Base-by-base conservation (phyloP, 495 filamentous ascomycete species). In the Sporormia fimetaria region DNA sequence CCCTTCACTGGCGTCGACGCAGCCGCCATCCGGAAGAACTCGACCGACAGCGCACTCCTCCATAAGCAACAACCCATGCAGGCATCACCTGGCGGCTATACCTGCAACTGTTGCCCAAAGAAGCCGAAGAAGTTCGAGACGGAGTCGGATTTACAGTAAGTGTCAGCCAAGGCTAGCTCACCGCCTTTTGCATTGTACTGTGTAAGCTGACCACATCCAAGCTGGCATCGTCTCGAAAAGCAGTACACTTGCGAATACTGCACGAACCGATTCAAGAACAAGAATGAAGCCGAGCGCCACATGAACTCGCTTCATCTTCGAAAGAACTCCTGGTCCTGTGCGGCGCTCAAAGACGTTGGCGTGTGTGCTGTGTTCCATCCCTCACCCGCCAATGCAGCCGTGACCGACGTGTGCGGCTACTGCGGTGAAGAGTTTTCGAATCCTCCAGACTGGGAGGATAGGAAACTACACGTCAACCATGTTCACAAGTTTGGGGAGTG, bases 71-170 rank as follows among this genome's bases (percentile, higher is more conserved):
- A 57, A 34, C 57, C 57, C 37, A 21, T 59, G 26, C 57, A 64
- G 9, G 33, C 34, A 17, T 54, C 67, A 18, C 62, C 66, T 14
- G 61, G 66, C 15, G 42, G 78, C 3, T 85, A 72, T 54, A 90
- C 94, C 54, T 98, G 90, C 60, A 85, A 94, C 52, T 98, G 90
- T 59, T 98, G 90, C 65, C 90, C 87, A 1, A 96, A 98, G 63
- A 98, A 96, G 61, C 90, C 90, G 1, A 95, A 94, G 58, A 95
- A 95, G 53, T 98, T 98, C 54, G 86, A 96, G 43, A 85, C 71
- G 4, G 64, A 74, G 48, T 79, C 87, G 30, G 87, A 94, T 41
- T 67, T 96, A 33, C 80, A 75, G 90, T 94, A 74, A 62, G 81
- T 67, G 40, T 28, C 21, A 7, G 21, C 27, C 29, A 27, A 44